Percentiles rank a stretch among this genome's conserved stretches.
phyloP scores from a whole-genome alignment of 2,329 filamentous ascomycete genomes.

The Neopestalotiopsis rosae region DNA sequence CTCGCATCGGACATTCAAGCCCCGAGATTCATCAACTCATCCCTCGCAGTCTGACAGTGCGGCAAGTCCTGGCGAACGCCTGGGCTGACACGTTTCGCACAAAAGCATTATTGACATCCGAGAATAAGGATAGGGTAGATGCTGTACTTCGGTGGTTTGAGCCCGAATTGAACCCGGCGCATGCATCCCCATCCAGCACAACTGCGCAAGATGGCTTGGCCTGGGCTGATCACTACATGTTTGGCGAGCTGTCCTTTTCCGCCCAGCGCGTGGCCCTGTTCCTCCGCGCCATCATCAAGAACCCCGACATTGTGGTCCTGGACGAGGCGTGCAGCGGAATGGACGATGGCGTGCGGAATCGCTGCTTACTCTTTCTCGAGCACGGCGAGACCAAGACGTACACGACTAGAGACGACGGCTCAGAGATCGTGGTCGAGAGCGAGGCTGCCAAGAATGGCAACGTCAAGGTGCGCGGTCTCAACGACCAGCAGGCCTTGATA shows the following conservation, averaged over 20 bases:
- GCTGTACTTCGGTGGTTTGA: constrained; percentile 79
- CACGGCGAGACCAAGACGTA: constrained; percentile 60
- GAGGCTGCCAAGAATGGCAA: constrained; percentile 47
- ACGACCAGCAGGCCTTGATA: constrained; percentile 78
- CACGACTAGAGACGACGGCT: constrained; percentile 37
- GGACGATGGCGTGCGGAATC: constrained; percentile 81
- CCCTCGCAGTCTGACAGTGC: constrained; percentile 75
- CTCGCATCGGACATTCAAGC: constrained; percentile 88
- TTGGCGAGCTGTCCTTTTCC: constrained; percentile 79
- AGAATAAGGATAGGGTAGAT: constrained; percentile 66
- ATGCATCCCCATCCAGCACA: constrained; percentile 26
- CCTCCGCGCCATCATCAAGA: constrained; percentile 79
- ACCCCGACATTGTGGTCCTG: constrained; percentile 80
- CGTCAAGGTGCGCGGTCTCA: constrained; percentile 66
- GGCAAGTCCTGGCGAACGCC: constrained; percentile 80
- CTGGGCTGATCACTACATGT: constrained; percentile 73
- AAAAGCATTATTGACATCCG: constrained; percentile 66
- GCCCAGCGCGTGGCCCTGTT: constrained; percentile 87
- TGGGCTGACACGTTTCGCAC: constrained; percentile 88
- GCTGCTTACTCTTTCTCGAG: constrained; percentile 82
- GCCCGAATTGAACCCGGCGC: constrained; percentile 70
- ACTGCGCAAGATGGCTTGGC: constrained; percentile 37
- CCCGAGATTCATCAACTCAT: constrained; percentile 95
- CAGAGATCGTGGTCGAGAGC: constrained; percentile 49
- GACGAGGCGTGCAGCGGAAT: constrained; percentile 91